Base-by-base conservation (phyloP, 176 grass and related monocot genomes). In the Musa troglodytarum region DNA sequence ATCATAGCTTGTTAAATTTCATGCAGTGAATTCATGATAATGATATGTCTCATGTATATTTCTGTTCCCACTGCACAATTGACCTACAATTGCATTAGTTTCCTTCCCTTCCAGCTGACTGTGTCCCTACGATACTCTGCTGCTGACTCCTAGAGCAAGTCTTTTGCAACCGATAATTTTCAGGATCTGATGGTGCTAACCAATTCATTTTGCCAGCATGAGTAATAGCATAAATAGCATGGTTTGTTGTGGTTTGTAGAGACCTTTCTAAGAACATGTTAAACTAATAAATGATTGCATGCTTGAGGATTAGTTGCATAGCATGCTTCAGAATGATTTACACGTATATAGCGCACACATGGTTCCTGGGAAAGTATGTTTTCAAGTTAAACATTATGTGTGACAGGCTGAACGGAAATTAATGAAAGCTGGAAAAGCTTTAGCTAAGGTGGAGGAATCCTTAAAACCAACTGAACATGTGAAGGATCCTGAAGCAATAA, bases 401-500 rank as follows among this genome's bases (percentile, higher is more conserved):
- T 11, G 26, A 15, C 75, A 98, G 95, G 90, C 90, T 57, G 72
- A 74, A 56, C 13, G 19, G 14, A 74, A 74, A 22, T 54, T 74
- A 34, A 17, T 6, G 19, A 74, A 74, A 34, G 72, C 72, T 74
- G 53, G 72, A 29, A 57, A 29, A 57, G 72, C 22, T 74, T 57
- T 98, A 73, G 83, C 88, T 13, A 98, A 86, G 77, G 88, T 93
- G 68, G 95, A 98, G 84, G 86, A 88, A 83, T 86, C 88, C 70
- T 89, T 98, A 88, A 50, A 91, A 5, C 88, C 89, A 0, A 86
- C 83, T 1, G 76, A 86, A 64, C 90, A 88, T 58, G 87, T 81
- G 51, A 88, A 93, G 85, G 86, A 93, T 75, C 75, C 72, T 75
- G 95, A 98, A 89, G 85, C 90, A 82, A 89, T 98, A 80, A 93